A percentile compares a stretch with the other conserved stretches of the same genome.
These are phyloP conservation scores for Chalaropsis ovoidea DNA, from an alignment of 2,329 filamentous ascomycete genomes.

Conservation along the genomic window DNA sequence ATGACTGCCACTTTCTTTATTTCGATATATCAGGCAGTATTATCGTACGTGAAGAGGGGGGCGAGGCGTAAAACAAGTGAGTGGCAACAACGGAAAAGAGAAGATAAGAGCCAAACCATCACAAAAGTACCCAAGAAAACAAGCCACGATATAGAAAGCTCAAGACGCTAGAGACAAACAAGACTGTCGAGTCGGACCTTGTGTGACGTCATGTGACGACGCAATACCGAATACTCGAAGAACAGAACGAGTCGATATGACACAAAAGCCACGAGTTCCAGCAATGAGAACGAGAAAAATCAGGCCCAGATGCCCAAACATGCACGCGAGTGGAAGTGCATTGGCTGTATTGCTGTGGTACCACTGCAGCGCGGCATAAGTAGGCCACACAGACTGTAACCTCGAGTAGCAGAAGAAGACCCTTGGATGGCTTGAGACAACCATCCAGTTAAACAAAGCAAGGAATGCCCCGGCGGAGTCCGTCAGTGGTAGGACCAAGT, in stretches of 20 bases:
- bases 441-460: background rate
- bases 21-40: background rate
- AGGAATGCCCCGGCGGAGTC: background rate
- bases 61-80: background rate
- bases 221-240: background rate
- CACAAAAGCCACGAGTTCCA: background rate
- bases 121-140: background rate
- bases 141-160: background rate
- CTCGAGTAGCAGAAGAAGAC: too few species aligned
- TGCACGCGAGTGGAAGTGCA: background rate
- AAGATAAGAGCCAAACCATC: background rate
- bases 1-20: background rate
- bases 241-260: background rate
- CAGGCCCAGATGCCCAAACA: background rate
- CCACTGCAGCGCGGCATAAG: conserved; percentile 1
- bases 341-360: background rate
- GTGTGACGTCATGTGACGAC: background rate
- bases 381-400: background rate
- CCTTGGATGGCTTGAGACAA: background rate
- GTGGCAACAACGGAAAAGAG: background rate
- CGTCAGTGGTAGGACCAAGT: background rate
- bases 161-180: background rate
- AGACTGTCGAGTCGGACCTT: background rate
- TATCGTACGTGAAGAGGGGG: background rate
- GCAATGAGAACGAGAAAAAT: background rate